phyloP scores from a whole-genome alignment of 2,329 filamentous ascomycete species.

The Epicoccum sorghinum region DNA sequence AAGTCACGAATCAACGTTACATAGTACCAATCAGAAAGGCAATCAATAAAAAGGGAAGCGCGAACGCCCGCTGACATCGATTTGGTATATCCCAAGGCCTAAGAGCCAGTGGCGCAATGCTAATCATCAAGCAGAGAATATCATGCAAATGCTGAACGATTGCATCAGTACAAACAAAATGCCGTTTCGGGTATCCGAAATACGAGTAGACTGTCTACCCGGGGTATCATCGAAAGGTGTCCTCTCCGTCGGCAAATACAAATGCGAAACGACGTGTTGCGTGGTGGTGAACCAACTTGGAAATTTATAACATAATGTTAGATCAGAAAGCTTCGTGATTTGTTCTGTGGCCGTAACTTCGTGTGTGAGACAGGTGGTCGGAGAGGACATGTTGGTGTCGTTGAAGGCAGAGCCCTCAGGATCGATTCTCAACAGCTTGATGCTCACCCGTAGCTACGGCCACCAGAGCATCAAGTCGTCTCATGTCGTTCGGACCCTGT shows the following conservation, averaged over 20 bases:
- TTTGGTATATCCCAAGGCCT: constrained; percentile 35
- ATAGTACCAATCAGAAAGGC: neutral
- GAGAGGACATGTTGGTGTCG: neutral
- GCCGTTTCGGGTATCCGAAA: constrained; percentile 21
- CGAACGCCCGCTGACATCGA: constrained; percentile 33
- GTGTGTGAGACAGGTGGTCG: constrained; percentile 16
- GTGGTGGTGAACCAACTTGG: constrained; percentile 21
- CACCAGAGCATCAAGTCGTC: constrained; percentile 66
- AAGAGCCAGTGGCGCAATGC: constrained; percentile 16
- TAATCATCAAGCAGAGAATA: constrained; percentile 17
- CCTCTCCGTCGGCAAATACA: constrained; percentile 30
- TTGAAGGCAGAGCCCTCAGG: constrained; percentile 4
- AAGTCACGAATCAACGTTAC: neutral
- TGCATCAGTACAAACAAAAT: constrained; percentile 19
- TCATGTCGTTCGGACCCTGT: constrained; percentile 56
- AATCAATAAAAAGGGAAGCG: too few species aligned
- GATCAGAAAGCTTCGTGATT: constrained; percentile 28
- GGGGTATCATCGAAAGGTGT: constrained; percentile 41
- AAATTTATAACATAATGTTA: constrained; percentile 22
- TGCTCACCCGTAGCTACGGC: constrained; percentile 67
- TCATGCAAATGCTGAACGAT: constrained; percentile 20
- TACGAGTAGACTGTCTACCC: constrained; percentile 31
- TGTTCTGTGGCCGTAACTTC: constrained; percentile 30
- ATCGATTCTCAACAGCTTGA: constrained; percentile 41
- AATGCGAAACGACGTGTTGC: constrained; percentile 21